Evolutionary conservation across 139 green algal genomes (phyloP), one percentile per base, ranked within the genome.

Genomic region (Diplosphaera chodatii): DNA sequence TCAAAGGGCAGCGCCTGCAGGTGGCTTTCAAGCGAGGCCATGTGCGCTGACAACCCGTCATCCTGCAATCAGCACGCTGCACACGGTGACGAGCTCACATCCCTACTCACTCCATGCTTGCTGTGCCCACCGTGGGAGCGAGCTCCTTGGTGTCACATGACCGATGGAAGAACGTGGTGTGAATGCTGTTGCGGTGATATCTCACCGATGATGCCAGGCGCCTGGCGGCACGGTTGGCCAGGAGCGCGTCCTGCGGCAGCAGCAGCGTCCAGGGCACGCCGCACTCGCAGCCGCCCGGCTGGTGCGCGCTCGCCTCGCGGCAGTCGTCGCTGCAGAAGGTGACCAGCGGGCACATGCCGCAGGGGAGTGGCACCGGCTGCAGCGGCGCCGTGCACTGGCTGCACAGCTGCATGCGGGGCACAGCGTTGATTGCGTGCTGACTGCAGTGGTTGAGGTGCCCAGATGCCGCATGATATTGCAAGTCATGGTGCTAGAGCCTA

Each of bases 241-340:
- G 74, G 22, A 88, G 31, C 13, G 76, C 76, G 31, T 85, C 73
- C 16, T 71, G 41, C 4, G 84, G 84, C 63, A 89, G 71, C 62
- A 89, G 37, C 28, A 68, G 40, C 0, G 66, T 23, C 84, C 84
- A 89, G 20, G 79, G 66, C 5, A 85, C 37, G n/a, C 84, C 70
- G 71, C 84, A 89, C 72, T 89, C 82, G 4, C 67, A 31, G 22
- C 82, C 79, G 20, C 71, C 65, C 0, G 48, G 55, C 18, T 27
- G 32, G 74, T 88, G 80, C 1, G 32, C 2, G 31, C 84, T 75
- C 1, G 20, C 41, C 0, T 55, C 32, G 20, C 76, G 67, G 73
- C 79, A 83, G 6, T 32, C 63, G 10, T 62, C 40, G 34, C 63
- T 72, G 75, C 83, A 89, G 74, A 84, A 89, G n/a, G 34, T 20